Conservation (phyloP, 2,329 filamentous ascomycete species). For the Aspergillus ustus region DNA sequence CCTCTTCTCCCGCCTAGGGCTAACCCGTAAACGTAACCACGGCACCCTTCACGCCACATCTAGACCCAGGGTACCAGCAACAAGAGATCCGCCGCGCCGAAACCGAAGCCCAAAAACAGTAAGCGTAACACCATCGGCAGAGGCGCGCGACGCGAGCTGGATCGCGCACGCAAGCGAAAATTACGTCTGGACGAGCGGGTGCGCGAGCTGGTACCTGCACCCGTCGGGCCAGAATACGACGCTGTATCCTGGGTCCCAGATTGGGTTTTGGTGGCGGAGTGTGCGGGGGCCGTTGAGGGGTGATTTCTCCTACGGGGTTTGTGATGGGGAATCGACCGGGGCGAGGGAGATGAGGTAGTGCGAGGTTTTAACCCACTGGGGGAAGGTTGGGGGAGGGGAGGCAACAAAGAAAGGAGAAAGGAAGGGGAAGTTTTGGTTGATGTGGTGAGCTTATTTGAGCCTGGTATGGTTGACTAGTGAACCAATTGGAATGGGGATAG, state of each 20-base stretch:
- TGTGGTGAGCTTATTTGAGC: not conserved
- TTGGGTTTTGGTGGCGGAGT: constrained; percentile 54
- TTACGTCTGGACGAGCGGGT: constrained; percentile 56
- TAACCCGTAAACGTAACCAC: not conserved
- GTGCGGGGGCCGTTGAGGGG: constrained; percentile 46
- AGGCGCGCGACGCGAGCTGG: constrained; percentile 40
- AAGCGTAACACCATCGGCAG: constrained; percentile 44
- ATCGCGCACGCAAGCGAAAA: constrained; percentile 49
- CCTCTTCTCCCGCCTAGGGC: not conserved
- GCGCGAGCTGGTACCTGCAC: constrained; percentile 59
- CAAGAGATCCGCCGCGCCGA: not conserved
- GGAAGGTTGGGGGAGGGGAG: no score
- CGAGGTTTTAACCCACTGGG: not conserved
- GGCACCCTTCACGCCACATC: not conserved
- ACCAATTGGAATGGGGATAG: not conserved
- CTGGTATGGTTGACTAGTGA: not conserved
- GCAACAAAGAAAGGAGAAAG: not conserved
- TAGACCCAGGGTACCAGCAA: not conserved
- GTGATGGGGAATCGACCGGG: not conserved
- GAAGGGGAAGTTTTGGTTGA: not conserved
- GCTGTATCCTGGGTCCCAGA: constrained; percentile 60
- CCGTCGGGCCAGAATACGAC: constrained; percentile 55
- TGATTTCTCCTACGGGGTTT: constrained; percentile 37
- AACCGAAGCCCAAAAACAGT: constrained; percentile 1
- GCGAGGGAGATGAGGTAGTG: not conserved